These are phyloP conservation scores for Singerocomus inundabilis DNA, from an alignment of 1,284 basidiomycete species.

Conservation along the genomic window DNA sequence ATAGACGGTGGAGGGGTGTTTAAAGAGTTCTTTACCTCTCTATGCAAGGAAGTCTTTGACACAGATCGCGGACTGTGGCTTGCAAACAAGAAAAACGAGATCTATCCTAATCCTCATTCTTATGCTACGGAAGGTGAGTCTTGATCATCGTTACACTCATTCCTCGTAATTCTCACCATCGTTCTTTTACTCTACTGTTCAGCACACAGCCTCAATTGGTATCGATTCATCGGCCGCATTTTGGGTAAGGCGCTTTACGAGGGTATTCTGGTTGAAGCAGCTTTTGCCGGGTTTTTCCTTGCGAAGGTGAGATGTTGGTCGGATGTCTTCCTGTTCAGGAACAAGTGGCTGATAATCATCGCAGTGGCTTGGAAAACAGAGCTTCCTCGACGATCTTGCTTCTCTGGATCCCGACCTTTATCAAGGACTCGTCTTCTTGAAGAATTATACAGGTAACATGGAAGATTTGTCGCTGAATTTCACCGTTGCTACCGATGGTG, in stretches of 20 bases:
- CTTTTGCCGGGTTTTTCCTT: slow-evolving; percentile 95
- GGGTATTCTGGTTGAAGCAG: slow-evolving; percentile 94
- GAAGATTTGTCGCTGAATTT: slow-evolving; percentile 96
- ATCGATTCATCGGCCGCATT: slow-evolving; percentile 90
- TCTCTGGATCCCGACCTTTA: slow-evolving; percentile 94
- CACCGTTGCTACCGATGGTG: slow-evolving; percentile 84
- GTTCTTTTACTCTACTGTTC: not conserved
- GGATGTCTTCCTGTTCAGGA: not conserved
- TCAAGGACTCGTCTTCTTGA: slow-evolving; percentile 88
- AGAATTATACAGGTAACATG: slow-evolving; percentile 85
- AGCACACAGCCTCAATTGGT: slow-evolving; percentile 91
- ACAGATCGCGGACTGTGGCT: slow-evolving; percentile 94
- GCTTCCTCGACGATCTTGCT: slow-evolving; percentile 86
- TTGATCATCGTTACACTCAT: not conserved
- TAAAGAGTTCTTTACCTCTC: slow-evolving; percentile 94
- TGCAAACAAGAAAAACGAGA: slow-evolving; percentile 83
- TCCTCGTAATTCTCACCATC: slow-evolving; percentile 2
- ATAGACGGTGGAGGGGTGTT: slow-evolving; percentile 97
- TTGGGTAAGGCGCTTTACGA: slow-evolving; percentile 97
- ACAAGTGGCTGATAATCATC: slow-evolving; percentile 3
- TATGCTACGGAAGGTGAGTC: slow-evolving; percentile 81
- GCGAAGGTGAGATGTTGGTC: slow-evolving; percentile 58
- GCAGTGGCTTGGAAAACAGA: slow-evolving; percentile 87
- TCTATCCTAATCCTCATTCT: slow-evolving; percentile 91
- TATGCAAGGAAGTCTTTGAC: slow-evolving; percentile 94